Evolutionary conservation across 441 rosid genomes (phyloP).

Genomic region (Brassica balearica): DNA sequence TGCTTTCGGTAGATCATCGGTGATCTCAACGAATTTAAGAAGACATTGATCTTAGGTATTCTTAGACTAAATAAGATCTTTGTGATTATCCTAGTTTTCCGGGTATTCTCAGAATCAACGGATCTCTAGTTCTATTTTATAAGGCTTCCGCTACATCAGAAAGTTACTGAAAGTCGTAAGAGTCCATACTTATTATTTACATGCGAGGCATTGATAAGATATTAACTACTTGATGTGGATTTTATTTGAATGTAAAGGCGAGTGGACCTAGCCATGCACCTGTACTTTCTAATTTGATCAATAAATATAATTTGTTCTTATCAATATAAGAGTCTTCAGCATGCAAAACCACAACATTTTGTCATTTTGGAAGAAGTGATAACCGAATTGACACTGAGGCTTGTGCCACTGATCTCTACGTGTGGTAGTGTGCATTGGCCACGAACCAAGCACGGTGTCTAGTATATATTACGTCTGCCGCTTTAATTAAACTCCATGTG

Average conservation of each 20-base stretch:
- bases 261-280: neutral
- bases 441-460: neutral
- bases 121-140: no score
- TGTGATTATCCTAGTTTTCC: no score
- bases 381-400: neutral
- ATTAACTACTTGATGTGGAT: neutral
- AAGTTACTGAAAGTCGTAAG: neutral
- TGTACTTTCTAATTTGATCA: neutral
- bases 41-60: no score
- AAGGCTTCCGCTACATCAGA: neutral
- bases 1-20: no score
- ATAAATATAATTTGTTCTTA: neutral
- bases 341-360: slow-evolving; percentile 1
- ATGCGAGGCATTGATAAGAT: neutral
- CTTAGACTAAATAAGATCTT: no score
- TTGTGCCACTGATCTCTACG: neutral
- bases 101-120: no score
- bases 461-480: no score
- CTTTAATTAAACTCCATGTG: no score
- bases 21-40: no score
- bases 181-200: neutral
- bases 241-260: neutral
- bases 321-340: neutral
- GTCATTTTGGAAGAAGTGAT: neutral
- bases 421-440: neutral